Evolutionary conservation across 345 rosid genomes (phyloP).

Genomic region (Citropsis articulata): DNA sequence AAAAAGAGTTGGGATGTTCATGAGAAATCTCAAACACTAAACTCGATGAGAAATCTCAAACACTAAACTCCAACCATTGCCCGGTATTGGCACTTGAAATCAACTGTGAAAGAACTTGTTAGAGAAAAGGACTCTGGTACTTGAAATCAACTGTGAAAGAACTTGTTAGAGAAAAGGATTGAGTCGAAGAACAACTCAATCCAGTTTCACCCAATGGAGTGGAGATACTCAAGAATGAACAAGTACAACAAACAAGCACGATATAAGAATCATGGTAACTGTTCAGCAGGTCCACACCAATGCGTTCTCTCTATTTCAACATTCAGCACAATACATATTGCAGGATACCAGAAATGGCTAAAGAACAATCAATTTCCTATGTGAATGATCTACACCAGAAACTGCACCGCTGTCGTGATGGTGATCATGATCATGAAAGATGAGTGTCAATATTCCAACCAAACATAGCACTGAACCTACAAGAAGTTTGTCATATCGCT

Average conservation of each 20-base stretch:
- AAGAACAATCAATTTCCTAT: conserved; percentile 62
- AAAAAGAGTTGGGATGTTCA: too few relatives aligned
- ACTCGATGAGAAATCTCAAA: too few relatives aligned
- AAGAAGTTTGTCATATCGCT: conserved; percentile 89
- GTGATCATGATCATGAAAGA: conserved; percentile 82
- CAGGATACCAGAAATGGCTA: conserved; percentile 20
- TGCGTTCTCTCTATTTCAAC: not conserved
- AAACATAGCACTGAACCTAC: conserved; percentile 92
- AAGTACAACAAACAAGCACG: not conserved
- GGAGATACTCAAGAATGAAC: not conserved
- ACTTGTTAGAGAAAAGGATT: too few relatives aligned
- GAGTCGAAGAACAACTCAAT: not conserved
- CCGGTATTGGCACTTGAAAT: too few relatives aligned
- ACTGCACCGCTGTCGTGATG: conserved; percentile 28
- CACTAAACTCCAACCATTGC: too few relatives aligned
- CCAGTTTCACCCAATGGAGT: not conserved
- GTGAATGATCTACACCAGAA: conserved; percentile 40
- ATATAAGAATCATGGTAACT: not conserved
- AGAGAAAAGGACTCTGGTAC: too few relatives aligned
- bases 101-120: too few relatives aligned
- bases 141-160: too few relatives aligned
- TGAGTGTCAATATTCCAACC: conserved; percentile 86
- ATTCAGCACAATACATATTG: not conserved
- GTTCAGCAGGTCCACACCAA: not conserved
- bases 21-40: too few relatives aligned